Evolutionary conservation across 768 basidiomycete genomes (phyloP).

Genomic region (Lentinula guzmanii): DNA sequence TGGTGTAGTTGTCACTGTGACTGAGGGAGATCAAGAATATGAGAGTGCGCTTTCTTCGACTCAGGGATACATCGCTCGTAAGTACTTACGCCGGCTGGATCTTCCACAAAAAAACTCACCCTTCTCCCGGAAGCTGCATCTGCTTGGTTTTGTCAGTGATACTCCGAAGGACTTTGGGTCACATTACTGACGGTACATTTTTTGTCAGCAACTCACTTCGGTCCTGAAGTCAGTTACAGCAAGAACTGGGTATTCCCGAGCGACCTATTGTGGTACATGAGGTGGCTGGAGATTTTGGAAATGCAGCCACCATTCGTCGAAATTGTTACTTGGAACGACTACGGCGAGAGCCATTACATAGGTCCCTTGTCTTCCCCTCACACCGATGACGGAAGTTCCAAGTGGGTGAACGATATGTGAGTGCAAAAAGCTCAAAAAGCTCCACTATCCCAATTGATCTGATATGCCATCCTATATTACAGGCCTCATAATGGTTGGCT

Average conservation of each 20-base stretch:
- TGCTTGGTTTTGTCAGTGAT: slow-evolving; percentile 40
- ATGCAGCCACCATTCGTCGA: slow-evolving; percentile 18
- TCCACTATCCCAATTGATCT: not conserved
- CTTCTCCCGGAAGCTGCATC: slow-evolving; percentile 25
- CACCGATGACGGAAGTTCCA: slow-evolving; percentile 16
- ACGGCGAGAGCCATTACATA: slow-evolving; percentile 48
- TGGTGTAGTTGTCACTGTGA: slow-evolving; percentile 7
- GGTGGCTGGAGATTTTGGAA: slow-evolving; percentile 13
- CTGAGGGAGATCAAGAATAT: slow-evolving; percentile 9
- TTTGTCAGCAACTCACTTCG: slow-evolving; percentile 12
- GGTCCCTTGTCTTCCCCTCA: slow-evolving; percentile 29
- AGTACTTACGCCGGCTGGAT: not conserved
- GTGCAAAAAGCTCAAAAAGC: not conserved
- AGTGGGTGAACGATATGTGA: slow-evolving; percentile 16
- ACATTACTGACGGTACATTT: not conserved
- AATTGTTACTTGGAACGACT: slow-evolving; percentile 43
- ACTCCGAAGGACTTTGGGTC: not conserved
- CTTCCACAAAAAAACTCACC: too few relatives aligned
- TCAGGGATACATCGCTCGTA: slow-evolving; percentile 16
- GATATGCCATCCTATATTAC: not conserved
- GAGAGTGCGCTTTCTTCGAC: slow-evolving; percentile 2
- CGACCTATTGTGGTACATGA: slow-evolving; percentile 14
- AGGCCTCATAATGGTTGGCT: slow-evolving; percentile 28
- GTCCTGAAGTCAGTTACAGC: slow-evolving; percentile 15
- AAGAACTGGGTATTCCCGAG: slow-evolving; percentile 18